These are phyloP conservation scores for Colletotrichum liaoningense DNA, from an alignment of 2,329 filamentous ascomycete species.

Conservation along the genomic window DNA sequence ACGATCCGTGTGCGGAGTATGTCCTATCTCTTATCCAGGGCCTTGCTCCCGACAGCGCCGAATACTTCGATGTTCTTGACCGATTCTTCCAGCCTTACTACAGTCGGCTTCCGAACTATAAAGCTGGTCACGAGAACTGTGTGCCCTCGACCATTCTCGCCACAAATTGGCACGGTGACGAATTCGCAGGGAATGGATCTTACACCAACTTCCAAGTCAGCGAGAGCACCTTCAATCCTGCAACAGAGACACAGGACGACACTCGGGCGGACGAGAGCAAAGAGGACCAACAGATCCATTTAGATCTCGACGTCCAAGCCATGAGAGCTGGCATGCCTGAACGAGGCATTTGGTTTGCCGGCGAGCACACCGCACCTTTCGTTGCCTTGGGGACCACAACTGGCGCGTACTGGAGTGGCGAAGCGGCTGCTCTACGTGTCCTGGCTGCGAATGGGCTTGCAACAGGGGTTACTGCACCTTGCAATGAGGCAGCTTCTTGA, in stretches of 20 bases:
- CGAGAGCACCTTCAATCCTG: too few relatives aligned
- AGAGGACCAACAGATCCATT: not conserved
- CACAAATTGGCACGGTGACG: constrained; percentile 75
- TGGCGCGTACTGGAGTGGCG: constrained; percentile 7
- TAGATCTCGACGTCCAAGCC: constrained; percentile 68
- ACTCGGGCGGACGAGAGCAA: not conserved
- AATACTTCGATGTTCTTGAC: constrained; percentile 34
- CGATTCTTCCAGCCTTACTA: constrained; percentile 73
- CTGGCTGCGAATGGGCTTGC: not conserved
- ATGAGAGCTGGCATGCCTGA: constrained; percentile 60
- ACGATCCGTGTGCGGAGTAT: constrained; percentile 51
- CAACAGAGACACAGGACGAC: constrained; percentile 44
- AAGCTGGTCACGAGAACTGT: constrained; percentile 55
- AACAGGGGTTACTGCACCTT: not conserved
- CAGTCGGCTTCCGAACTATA: constrained; percentile 70
- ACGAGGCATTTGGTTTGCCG: constrained; percentile 74
- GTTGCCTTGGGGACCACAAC: not conserved
- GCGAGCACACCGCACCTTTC: constrained; percentile 63
- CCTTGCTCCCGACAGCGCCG: constrained; percentile 39
- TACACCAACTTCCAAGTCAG: constrained; percentile 56
- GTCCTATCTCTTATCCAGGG: not conserved
- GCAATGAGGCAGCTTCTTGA: too few relatives aligned
- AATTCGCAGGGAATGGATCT: constrained; percentile 73
- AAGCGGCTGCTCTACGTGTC: not conserved
- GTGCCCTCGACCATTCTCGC: constrained; percentile 65